Conservation (phyloP, 352 stramenopile genomes). For the Thraustochytrium sp. region DNA sequence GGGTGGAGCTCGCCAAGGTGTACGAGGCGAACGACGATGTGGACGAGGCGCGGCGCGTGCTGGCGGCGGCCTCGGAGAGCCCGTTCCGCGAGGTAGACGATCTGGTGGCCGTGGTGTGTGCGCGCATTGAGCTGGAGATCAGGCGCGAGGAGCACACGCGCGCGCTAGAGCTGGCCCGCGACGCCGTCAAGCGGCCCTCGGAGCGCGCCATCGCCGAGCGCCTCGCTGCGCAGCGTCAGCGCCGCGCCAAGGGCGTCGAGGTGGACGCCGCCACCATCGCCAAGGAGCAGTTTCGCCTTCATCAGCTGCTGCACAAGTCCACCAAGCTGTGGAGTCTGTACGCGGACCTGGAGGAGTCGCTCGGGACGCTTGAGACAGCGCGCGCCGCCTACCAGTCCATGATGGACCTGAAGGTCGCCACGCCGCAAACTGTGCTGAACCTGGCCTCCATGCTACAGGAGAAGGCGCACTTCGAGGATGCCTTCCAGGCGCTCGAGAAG, state of each 20-base stretch:
- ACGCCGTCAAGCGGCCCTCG: slow-evolving; percentile 60
- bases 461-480: slow-evolving; percentile 93
- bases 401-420: slow-evolving; percentile 93
- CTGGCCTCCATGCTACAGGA: slow-evolving; percentile 92
- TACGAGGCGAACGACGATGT: slow-evolving; percentile 84
- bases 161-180: slow-evolving; percentile 77
- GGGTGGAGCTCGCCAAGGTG: slow-evolving; percentile 85
- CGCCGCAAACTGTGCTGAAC: slow-evolving; percentile 93
- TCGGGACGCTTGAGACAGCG: slow-evolving; percentile 88
- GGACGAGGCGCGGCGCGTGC: slow-evolving; percentile 81
- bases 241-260: slow-evolving; percentile 20
- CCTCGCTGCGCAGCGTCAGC: slow-evolving; percentile 27
- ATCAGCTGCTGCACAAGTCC: slow-evolving; percentile 66
- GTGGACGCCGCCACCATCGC: slow-evolving; percentile 42
- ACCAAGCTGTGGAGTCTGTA: slow-evolving; percentile 92
- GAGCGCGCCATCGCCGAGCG: neutral
- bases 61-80: slow-evolving; percentile 74
- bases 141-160: slow-evolving; percentile 87
- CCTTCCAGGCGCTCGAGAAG: slow-evolving; percentile 84
- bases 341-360: slow-evolving; percentile 94
- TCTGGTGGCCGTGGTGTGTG: slow-evolving; percentile 85
- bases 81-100: slow-evolving; percentile 78
- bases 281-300: neutral
- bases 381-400: slow-evolving; percentile 87
- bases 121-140: slow-evolving; percentile 92